Evolutionary conservation across 345 rosid species (phyloP).

Genomic region (Erodium maritimum): DNA sequence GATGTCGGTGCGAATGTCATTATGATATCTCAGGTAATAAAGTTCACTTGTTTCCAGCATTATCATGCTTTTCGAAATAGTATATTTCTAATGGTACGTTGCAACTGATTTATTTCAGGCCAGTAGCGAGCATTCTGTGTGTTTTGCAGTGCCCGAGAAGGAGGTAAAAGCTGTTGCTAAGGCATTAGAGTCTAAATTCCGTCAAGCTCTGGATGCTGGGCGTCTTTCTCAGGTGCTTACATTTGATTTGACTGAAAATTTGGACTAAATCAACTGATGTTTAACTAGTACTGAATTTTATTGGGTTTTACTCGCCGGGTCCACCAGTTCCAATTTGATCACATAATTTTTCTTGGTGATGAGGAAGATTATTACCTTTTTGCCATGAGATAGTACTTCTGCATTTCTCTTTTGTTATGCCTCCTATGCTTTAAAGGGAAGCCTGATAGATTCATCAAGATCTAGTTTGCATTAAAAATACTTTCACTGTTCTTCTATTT

Average conservation of each 20-base stretch:
- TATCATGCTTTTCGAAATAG: constrained; percentile 4
- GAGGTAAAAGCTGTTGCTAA: constrained; percentile 89
- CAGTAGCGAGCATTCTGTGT: constrained; percentile 96
- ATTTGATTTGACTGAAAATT: not conserved
- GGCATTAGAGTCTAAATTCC: constrained; percentile 72
- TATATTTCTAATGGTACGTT: constrained; percentile 8
- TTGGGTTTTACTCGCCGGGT: not conserved
- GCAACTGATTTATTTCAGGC: constrained; percentile 39
- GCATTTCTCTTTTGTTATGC: too few species aligned
- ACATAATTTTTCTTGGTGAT: too few species aligned
- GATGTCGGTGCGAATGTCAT: constrained; percentile 99
- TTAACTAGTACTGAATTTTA: not conserved
- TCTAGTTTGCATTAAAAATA: too few species aligned
- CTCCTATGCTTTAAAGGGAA: too few species aligned
- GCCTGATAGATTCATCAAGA: too few species aligned
- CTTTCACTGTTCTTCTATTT: too few species aligned
- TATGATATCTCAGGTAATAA: constrained; percentile 90
- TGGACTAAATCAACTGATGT: constrained; percentile 5
- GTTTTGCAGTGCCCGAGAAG: constrained; percentile 98
- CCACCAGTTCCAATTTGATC: not conserved
- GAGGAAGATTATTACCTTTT: too few species aligned
- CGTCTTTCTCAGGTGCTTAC: constrained; percentile 83
- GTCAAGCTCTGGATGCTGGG: constrained; percentile 82
- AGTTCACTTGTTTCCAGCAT: constrained; percentile 3
- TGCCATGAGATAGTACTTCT: too few species aligned